Evolutionary conservation across 108 stramenopile genomes (phyloP).

Genomic region (Chaetoceros tenuissimus): DNA sequence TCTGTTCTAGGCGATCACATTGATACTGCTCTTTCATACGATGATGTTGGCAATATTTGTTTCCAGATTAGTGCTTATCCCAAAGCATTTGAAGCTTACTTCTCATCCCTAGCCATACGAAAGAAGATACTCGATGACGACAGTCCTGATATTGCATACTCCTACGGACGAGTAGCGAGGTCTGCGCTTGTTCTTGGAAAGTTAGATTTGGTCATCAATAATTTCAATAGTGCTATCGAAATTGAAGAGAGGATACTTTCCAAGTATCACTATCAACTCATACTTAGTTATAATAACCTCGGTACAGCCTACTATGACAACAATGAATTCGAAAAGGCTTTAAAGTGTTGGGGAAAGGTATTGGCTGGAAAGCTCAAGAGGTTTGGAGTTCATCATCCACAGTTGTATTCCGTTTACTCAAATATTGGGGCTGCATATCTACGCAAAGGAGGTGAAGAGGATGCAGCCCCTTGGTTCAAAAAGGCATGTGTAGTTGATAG

Average conservation of each 20-base stretch:
- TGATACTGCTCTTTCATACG: too few species aligned
- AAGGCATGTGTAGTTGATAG: not conserved
- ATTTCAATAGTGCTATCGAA: not conserved
- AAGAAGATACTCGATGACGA: too few species aligned
- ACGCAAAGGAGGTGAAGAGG: not conserved
- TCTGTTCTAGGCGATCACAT: too few species aligned
- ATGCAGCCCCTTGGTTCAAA: not conserved
- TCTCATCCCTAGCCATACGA: too few species aligned
- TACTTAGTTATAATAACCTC: not conserved
- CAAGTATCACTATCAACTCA: not conserved
- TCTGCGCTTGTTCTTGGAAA: not conserved
- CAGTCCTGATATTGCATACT: not conserved
- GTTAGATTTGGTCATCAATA: not conserved
- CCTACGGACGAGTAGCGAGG: not conserved
- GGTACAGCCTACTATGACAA: not conserved
- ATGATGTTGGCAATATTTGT: too few species aligned
- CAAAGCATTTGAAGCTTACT: too few species aligned
- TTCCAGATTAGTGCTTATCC: too few species aligned
- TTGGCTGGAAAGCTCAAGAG: not conserved
- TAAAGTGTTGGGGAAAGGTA: not conserved
- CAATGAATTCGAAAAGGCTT: not conserved
- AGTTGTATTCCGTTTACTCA: not conserved
- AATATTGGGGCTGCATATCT: not conserved
- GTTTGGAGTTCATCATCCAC: not conserved
- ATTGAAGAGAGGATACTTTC: not conserved